These are phyloP conservation scores for Rubroshorea leprosula DNA, from an alignment of 345 rosid species.

Conservation along the genomic window DNA sequence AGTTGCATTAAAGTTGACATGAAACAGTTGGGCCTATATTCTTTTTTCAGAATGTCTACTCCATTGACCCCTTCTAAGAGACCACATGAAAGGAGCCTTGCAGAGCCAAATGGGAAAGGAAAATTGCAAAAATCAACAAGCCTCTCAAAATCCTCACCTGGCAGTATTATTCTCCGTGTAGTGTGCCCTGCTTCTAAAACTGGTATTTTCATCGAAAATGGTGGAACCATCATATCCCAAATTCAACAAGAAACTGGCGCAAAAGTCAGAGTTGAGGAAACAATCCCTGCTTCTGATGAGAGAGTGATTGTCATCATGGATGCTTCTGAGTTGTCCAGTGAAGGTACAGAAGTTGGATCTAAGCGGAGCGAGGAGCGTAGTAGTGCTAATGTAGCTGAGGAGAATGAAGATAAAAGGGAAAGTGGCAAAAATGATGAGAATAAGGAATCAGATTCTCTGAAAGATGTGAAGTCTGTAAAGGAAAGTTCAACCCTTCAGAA, in stretches of 20 bases:
- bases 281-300: conserved; percentile 51
- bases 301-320: conserved; percentile 36
- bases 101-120: conserved; percentile 43
- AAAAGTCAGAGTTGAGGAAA: conserved; percentile 48
- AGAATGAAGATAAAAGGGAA: conserved; percentile 23
- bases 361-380: conserved; percentile 15
- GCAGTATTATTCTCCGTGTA: conserved; percentile 31
- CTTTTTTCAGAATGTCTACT: conserved; percentile 32
- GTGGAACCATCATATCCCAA: conserved; percentile 32
- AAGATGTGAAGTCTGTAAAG: conserved; percentile 26
- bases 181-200: conserved; percentile 42
- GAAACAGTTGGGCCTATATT: neutral
- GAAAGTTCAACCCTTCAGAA: conserved; percentile 41
- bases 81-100: conserved; percentile 27
- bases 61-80: conserved; percentile 55
- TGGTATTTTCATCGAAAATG: conserved; percentile 35
- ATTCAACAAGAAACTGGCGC: conserved; percentile 47
- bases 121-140: conserved; percentile 41
- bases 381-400: conserved; percentile 14
- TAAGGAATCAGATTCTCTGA: conserved; percentile 26
- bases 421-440: conserved; percentile 17
- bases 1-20: neutral
- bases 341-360: conserved; percentile 20
- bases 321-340: conserved; percentile 27
- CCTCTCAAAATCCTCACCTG: conserved; percentile 18